Conservation (phyloP, 2,329 filamentous ascomycete species). For the Venturia nashicola region DNA sequence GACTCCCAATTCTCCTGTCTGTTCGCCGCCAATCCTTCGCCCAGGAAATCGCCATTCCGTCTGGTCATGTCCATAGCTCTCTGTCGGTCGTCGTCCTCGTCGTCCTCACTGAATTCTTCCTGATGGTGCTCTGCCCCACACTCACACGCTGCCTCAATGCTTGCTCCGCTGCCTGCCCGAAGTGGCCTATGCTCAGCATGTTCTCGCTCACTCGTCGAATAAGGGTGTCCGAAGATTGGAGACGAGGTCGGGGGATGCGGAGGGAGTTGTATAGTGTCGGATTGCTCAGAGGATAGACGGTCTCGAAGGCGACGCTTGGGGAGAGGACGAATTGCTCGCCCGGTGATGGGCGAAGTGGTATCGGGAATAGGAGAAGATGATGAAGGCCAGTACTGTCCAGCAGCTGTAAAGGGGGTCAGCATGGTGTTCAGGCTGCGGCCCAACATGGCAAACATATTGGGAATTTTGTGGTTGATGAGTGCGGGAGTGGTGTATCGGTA, state of each 20-base stretch:
- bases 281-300: slow-evolving; percentile 57
- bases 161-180: slow-evolving; percentile 4
- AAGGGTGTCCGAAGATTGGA: slow-evolving; percentile 65
- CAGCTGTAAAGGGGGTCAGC: slow-evolving; percentile 1
- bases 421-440: neutral
- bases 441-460: neutral
- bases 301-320: slow-evolving; percentile 82
- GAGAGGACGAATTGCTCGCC: slow-evolving; percentile 84
- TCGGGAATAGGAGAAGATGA: slow-evolving; percentile 43
- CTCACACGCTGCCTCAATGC: slow-evolving; percentile 1
- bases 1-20: slow-evolving; percentile 15
- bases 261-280: slow-evolving; percentile 65
- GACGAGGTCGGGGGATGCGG: slow-evolving; percentile 57
- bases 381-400: slow-evolving; percentile 2
- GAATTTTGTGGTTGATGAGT: slow-evolving; percentile 1
- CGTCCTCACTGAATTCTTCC: slow-evolving; percentile 7
- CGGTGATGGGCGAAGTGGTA: slow-evolving; percentile 66
- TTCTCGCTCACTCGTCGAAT: slow-evolving; percentile 12
- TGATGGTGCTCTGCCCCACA: slow-evolving; percentile 5
- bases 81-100: slow-evolving; percentile 1
- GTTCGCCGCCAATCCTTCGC: neutral
- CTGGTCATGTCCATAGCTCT: slow-evolving; percentile 7
- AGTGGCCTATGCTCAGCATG: slow-evolving; percentile 4
- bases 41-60: slow-evolving; percentile 6
- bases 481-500: neutral